Conservation (phyloP, 495 filamentous ascomycete species). For the Letharia lupina region DNA sequence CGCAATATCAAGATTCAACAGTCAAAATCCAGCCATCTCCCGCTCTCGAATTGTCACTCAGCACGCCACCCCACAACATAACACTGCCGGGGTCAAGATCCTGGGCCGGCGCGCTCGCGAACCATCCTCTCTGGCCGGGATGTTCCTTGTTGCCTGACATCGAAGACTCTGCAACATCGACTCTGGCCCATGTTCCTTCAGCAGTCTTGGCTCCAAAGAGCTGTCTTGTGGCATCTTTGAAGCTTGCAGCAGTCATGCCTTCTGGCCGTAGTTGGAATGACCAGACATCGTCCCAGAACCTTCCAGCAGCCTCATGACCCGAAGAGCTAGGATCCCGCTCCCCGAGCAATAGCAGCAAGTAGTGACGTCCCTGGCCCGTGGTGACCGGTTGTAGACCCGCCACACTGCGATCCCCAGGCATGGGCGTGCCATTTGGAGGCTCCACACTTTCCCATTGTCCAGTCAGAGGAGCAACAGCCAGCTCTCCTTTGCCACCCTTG, state of each 20-base stretch:
- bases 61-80: constrained; percentile 42
- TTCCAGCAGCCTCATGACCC: constrained; percentile 59
- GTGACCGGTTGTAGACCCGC: constrained; percentile 37
- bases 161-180: constrained; percentile 22
- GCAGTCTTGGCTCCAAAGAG: constrained; percentile 43
- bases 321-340: constrained; percentile 52
- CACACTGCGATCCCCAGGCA: constrained; percentile 40
- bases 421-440: constrained; percentile 5
- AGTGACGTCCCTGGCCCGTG: constrained; percentile 46
- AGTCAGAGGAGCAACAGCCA: constrained; percentile 15
- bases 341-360: constrained; percentile 59
- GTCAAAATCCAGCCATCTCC: constrained; percentile 39
- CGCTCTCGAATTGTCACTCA: constrained; percentile 38
- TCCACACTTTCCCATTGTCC: constrained; percentile 23
- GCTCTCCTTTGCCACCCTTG: constrained; percentile 25
- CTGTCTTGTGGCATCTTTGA: constrained; percentile 36
- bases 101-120: constrained; percentile 29
- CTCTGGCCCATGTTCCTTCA: constrained; percentile 30
- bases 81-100: constrained; percentile 28
- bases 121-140: constrained; percentile 36
- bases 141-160: constrained; percentile 11
- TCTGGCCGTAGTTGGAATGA: constrained; percentile 53
- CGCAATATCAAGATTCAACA: constrained; percentile 13
- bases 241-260: constrained; percentile 25
- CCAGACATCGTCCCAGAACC: constrained; percentile 67